A percentile compares a stretch with the other conserved stretches of the same genome.
phyloP scores from a whole-genome alignment of 495 filamentous ascomycete genomes.

The Trichoderma virens region DNA sequence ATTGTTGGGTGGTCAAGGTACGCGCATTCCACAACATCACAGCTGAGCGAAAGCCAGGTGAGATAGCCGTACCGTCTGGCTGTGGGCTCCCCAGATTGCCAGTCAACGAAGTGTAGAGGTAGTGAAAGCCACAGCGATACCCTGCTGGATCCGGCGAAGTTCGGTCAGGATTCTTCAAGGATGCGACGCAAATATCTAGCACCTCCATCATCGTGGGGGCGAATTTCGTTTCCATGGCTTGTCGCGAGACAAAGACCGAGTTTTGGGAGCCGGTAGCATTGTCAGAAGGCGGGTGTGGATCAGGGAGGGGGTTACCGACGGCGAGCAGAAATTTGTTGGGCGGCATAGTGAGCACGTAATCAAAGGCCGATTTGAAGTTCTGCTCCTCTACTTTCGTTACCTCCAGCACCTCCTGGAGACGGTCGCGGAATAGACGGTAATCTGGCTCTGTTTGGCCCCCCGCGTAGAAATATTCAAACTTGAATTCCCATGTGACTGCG shows the following conservation, averaged over 20 bases:
- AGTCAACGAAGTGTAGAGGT: conserved; percentile 11
- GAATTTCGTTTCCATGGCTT: conserved; percentile 6
- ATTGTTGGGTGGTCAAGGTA: background rate
- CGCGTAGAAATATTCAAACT: conserved; percentile 9
- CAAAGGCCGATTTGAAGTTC: conserved; percentile 4
- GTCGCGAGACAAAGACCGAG: conserved; percentile 10
- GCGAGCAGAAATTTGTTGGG: background rate
- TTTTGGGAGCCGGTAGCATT: conserved; percentile 6
- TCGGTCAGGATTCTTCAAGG: conserved; percentile 8
- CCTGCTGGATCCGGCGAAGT: background rate
- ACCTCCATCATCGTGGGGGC: conserved; percentile 10
- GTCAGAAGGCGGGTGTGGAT: conserved; percentile 5
- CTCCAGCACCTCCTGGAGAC: background rate
- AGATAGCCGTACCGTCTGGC: background rate
- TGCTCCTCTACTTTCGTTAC: background rate
- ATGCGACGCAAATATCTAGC: conserved; percentile 9
- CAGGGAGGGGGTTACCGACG: background rate
- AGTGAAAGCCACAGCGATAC: conserved; percentile 9
- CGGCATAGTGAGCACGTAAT: background rate
- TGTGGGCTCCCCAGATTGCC: conserved; percentile 4
- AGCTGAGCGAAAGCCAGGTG: background rate
- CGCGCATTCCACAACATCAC: background rate
- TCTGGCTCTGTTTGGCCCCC: conserved; percentile 7
- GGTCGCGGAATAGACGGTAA: conserved; percentile 8
- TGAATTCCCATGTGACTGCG: conserved; percentile 9